A percentile compares a stretch with the other conserved stretches of the same genome.
Conservation (phyloP, 2,329 filamentous ascomycete species). For the Colletotrichum horii region DNA sequence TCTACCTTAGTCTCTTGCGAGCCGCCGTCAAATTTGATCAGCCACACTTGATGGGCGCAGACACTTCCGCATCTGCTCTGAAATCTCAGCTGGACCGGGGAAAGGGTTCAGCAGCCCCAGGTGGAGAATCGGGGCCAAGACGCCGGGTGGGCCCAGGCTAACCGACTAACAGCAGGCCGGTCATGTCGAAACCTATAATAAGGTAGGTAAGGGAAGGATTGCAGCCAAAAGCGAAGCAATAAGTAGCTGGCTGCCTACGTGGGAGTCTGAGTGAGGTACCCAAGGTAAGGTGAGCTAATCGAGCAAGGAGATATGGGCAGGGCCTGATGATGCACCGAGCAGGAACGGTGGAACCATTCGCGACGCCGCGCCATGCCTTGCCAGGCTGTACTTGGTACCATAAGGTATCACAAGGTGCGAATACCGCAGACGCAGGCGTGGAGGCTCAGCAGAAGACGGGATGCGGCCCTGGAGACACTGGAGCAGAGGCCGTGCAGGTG, state of each 20-base stretch:
- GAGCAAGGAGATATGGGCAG: no score
- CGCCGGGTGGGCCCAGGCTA: not conserved
- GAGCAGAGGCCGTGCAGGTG: not conserved
- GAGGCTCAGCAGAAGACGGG: not conserved
- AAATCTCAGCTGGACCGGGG: constrained; percentile 9
- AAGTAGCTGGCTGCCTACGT: no score
- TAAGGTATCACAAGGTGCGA: no score
- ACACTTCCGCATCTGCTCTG: not conserved
- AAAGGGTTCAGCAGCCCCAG: not conserved
- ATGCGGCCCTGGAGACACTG: not conserved
- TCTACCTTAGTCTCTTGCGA: no score
- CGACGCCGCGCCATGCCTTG: not conserved
- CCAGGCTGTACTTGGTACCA: no score
- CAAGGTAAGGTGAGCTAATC: no score
- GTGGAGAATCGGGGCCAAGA: not conserved
- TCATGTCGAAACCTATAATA: no score
- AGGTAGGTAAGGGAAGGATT: no score
- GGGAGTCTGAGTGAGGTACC: no score
- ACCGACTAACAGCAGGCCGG: no score
- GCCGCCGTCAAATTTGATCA: no score
- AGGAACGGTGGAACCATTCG: not conserved
- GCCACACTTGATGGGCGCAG: not conserved
- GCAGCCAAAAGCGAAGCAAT: no score
- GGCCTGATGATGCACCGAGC: not conserved
- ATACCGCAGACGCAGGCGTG: not conserved